Base-by-base conservation (phyloP, 2,329 filamentous ascomycete genomes). In the Thermothelomyces thermophilus region DNA sequence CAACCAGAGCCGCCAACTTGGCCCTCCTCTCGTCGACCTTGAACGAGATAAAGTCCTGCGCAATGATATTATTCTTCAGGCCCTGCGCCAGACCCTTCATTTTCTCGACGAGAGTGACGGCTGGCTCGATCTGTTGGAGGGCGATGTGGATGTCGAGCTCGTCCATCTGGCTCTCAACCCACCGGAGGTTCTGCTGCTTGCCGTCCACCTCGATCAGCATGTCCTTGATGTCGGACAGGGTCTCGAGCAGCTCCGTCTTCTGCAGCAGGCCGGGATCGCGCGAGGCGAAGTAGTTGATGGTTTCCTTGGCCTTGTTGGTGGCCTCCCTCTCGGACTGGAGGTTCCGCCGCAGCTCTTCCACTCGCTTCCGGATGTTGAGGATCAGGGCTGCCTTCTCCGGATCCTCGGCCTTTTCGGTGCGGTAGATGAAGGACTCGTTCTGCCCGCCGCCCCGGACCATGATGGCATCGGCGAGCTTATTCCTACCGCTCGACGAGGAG, bases 71-170 rank as follows among this genome's bases (percentile, higher is more conserved):
- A 62, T 85, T 87, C 68, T 90, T 91, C 31, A 97, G 77, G 1
- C 84, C 82, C 54, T 85, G 82, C 1, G 87, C 86, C 20, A 97
- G 75, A 39, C 79, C 79, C 59, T 90, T 86, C 34, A 98, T 75
- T 62, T 87, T 89, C 67, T 97, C 93, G 1, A 96, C 86, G 26
- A 84, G 81, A 5, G 77, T 76, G 0, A 97, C 93, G 0, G 93
- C 87, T 17, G 84, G 79, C 60, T 96, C 90, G 57, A 95, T 93
- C 36, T 81, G 79, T 64, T 97, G 91, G 44, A 96, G 76, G 0
- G 93, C 91, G 61, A 98, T 90, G 60, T 95, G 86, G 60, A 97
- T 97, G 63, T 98, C 93, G 5, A 98, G 79, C 63, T 95, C 89
- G 63, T 98, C 93, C 66, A 98, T 87, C 68, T 97, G 89, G 46